phyloP scores from a whole-genome alignment of 306 rosid species.

The Quercus dentata region DNA sequence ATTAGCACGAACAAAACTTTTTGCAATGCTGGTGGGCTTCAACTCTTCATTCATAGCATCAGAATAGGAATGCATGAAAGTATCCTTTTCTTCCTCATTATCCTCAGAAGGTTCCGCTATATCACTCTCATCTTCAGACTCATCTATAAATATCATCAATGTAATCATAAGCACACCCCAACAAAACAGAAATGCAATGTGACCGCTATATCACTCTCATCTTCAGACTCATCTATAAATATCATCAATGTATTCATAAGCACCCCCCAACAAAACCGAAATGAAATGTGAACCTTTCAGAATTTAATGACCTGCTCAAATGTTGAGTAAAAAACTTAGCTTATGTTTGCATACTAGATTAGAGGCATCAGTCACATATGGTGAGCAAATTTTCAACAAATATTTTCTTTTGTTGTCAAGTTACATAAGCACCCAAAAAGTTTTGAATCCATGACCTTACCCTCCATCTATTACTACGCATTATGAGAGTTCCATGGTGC shows the following conservation, averaged over 20 bases:
- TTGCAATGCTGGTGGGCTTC: constrained; percentile 65
- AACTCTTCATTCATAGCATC: constrained; percentile 69
- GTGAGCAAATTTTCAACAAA: constrained; percentile 8
- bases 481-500: too few species aligned
- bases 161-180: constrained; percentile 10
- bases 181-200: not conserved
- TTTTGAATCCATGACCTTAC: not conserved
- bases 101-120: constrained; percentile 36
- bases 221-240: constrained; percentile 61
- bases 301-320: constrained; percentile 8
- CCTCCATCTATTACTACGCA: too few species aligned
- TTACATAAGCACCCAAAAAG: not conserved
- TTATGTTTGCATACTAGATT: constrained; percentile 8
- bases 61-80: constrained; percentile 69
- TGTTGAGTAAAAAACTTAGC: constrained; percentile 3
- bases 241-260: constrained; percentile 18
- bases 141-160: constrained; percentile 45
- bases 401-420: not conserved
- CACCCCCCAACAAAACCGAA: not conserved
- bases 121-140: constrained; percentile 62
- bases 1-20: constrained; percentile 78
- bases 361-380: not conserved
- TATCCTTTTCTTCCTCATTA: constrained; percentile 37
- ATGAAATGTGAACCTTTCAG: not conserved
- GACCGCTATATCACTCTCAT: constrained; percentile 50